Percentiles rank a stretch among this genome's conserved stretches.
Conservation (phyloP, 768 basidiomycete genomes). For the Suillus lakei region DNA sequence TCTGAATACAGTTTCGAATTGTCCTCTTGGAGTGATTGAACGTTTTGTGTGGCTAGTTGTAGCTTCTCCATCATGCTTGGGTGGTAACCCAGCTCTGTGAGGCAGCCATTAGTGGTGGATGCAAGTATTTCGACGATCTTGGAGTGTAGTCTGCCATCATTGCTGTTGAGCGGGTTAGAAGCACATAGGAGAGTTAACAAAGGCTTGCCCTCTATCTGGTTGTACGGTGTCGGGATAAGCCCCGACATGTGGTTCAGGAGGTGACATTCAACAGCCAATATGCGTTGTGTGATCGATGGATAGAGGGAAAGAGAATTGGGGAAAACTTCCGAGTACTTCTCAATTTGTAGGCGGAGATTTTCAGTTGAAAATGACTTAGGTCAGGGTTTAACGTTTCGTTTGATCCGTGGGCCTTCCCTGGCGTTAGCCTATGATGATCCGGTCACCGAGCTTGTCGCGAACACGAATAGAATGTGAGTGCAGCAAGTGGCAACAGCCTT, state of each 20-base stretch:
- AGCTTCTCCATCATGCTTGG: slow-evolving; percentile 39
- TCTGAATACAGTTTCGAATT: slow-evolving; percentile 43
- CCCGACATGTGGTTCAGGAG: neutral
- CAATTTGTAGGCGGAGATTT: slow-evolving; percentile 2
- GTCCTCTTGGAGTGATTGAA: slow-evolving; percentile 34
- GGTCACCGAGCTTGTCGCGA: neutral
- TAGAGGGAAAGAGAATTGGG: neutral
- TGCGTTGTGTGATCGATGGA: neutral
- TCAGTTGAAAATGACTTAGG: neutral
- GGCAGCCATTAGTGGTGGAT: slow-evolving; percentile 48
- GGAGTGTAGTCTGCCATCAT: slow-evolving; percentile 22
- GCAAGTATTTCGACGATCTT: slow-evolving; percentile 51
- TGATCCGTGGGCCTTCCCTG: neutral
- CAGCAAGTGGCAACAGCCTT: neutral
- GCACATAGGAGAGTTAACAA: neutral
- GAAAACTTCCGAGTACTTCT: neutral
- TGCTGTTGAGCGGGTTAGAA: neutral
- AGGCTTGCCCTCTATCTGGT: neutral
- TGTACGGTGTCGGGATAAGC: neutral
- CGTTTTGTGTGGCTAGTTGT: slow-evolving; percentile 31
- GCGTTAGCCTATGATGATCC: neutral
- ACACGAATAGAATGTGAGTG: neutral
- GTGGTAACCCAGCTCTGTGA: slow-evolving; percentile 52
- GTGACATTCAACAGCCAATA: neutral
- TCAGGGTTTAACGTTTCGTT: neutral